These are phyloP conservation scores for Plenodomus biglobosus DNA, from an alignment of 2,329 filamentous ascomycete genomes.

Conservation along the genomic window DNA sequence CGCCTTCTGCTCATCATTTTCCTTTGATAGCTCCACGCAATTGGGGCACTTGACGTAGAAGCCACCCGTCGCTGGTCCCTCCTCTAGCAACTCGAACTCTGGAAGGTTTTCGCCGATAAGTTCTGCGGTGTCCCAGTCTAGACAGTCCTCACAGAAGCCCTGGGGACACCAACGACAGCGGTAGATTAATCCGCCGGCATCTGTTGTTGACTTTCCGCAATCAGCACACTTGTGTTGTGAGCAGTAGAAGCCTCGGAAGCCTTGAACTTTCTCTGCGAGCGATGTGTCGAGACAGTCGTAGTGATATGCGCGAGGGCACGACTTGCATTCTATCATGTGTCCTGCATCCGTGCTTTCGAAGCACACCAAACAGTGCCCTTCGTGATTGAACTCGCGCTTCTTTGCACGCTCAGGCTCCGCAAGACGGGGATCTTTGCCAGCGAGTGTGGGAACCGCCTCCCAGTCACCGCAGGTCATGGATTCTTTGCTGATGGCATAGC, in stretches of 20 bases:
- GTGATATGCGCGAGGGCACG: constrained; percentile 60
- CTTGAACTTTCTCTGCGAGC: constrained; percentile 47
- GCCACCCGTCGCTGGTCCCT: constrained; percentile 46
- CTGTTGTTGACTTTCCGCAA: constrained; percentile 55
- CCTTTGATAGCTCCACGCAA: constrained; percentile 38
- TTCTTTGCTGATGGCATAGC: constrained; percentile 59
- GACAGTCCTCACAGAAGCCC: constrained; percentile 61
- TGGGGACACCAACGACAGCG: constrained; percentile 59
- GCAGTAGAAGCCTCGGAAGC: constrained; percentile 55
- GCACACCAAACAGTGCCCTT: constrained; percentile 57
- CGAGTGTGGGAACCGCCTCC: constrained; percentile 61
- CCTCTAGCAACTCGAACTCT: constrained; percentile 56
- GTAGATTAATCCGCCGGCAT: constrained; percentile 54
- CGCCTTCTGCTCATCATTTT: constrained; percentile 20
- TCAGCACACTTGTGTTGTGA: constrained; percentile 58
- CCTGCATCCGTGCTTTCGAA: constrained; percentile 48
- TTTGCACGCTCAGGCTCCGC: constrained; percentile 55
- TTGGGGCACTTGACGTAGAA: constrained; percentile 57
- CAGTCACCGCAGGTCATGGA: constrained; percentile 56
- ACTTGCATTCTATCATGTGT: constrained; percentile 51
- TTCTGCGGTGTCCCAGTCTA: constrained; percentile 55
- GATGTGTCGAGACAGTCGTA: constrained; percentile 50
- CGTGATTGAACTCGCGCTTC: constrained; percentile 50
- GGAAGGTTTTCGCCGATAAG: constrained; percentile 56
- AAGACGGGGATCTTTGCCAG: constrained; percentile 57